Evolutionary conservation across 768 basidiomycete species (phyloP), one percentile per base, ranked within the genome.

Genomic region (Trametes maxima): DNA sequence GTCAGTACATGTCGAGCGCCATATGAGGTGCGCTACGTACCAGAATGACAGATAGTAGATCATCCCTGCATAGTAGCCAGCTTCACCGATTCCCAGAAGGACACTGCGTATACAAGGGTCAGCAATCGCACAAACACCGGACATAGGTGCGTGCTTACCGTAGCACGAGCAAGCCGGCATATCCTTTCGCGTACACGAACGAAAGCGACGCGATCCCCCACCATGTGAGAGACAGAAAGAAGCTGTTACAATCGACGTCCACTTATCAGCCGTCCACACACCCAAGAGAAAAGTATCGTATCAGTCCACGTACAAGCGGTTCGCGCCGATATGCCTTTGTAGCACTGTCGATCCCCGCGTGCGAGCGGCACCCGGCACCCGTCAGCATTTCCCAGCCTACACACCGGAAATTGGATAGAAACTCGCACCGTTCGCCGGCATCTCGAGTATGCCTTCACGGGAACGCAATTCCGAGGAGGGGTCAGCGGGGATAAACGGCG

Each of bases 11-110:
- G 28, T 7, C 12, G 12, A 40, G 13, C 13, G 3, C 16, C 4
- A 47, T 24, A 8, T 16, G 7, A 48, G 14, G 11, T 13, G 24
- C 39, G 25, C 2, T 14, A 14, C 64, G 7, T 46, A 70, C 84
- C 84, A 85, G 69, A 85, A 85, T 0, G 83, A 84, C 25, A 84
- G 69, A 64, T 85, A 85, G 60, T 85, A 85, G 5, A 85, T 84
- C 80, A 84, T 81, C 7, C 83, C 84, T 0, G 83, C 82, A 59
- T 85, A 85, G 60, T 80, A 85, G 1, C 84, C 84, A 0, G 83
- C 83, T 65, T 85, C 84, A 12, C 84, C 84, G n/a, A 85, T 84
- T 8, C 84, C 84, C 65, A 85, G 72, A 4, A 85, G 69, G 2
- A 85, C 80, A n/a, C 84, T 83, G 62, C 5, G n/a, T 35, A 12